Evolutionary conservation across 2,329 filamentous ascomycete species (phyloP).

Genomic region (Colletotrichum echinochloae): DNA sequence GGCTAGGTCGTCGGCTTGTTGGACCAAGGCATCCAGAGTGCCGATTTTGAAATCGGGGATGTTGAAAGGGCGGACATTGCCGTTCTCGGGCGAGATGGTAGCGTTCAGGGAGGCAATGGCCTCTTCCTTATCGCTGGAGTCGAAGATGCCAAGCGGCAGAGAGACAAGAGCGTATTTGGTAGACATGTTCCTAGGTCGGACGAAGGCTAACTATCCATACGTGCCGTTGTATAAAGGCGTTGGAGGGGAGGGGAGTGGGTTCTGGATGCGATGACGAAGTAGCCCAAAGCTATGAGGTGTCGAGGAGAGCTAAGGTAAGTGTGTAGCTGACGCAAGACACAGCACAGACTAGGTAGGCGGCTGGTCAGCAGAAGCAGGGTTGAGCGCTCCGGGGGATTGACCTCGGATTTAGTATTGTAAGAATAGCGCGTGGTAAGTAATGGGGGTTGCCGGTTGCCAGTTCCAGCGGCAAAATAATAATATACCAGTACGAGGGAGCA

Average conservation of each 20-base stretch:
- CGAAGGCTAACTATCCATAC: constrained; percentile 24
- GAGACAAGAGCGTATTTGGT: constrained; percentile 88
- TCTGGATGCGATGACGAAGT: constrained; percentile 5
- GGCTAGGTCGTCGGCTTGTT: constrained; percentile 93
- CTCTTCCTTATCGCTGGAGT: constrained; percentile 83
- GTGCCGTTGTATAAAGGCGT: constrained; percentile 6
- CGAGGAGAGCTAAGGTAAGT: constrained; percentile 5
- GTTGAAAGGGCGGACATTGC: constrained; percentile 79
- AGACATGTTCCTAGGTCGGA: constrained; percentile 52
- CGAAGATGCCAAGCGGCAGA: constrained; percentile 87
- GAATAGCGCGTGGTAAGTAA: neutral
- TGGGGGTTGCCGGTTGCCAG: neutral
- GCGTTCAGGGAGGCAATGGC: constrained; percentile 81
- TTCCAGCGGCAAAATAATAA: neutral
- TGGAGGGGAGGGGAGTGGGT: neutral
- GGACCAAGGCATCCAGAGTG: constrained; percentile 91
- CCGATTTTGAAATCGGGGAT: constrained; percentile 98
- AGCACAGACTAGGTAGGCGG: neutral
- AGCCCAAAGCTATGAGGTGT: neutral
- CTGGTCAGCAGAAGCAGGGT: neutral
- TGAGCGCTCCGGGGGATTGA: neutral
- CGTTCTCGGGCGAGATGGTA: constrained; percentile 80
- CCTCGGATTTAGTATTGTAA: neutral
- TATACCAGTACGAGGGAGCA: neutral
- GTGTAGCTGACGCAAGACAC: constrained; percentile 8